These are phyloP conservation scores for Colletotrichum somersetense DNA, from an alignment of 2,329 filamentous ascomycete genomes.

Conservation along the genomic window DNA sequence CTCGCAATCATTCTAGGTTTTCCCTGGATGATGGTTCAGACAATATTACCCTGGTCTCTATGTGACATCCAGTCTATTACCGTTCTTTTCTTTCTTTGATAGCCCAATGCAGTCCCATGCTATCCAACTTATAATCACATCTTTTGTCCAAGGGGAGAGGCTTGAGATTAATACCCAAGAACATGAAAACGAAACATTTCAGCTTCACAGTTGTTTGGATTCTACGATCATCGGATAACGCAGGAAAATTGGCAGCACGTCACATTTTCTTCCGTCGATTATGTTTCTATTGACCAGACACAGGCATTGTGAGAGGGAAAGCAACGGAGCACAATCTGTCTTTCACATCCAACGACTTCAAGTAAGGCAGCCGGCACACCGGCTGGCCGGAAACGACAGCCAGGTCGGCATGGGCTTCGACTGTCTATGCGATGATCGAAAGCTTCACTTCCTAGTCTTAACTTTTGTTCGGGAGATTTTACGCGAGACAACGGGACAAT, in stretches of 20 bases:
- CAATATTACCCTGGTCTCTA: not conserved
- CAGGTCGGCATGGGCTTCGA: too few relatives aligned
- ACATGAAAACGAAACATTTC: constrained; percentile 1
- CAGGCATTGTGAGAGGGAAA: not conserved
- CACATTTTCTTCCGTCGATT: not conserved
- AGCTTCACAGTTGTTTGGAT: not conserved
- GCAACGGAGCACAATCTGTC: not conserved
- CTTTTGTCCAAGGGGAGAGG: not conserved
- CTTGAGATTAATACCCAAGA: not conserved
- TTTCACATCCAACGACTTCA: not conserved
- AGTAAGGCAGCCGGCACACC: not conserved
- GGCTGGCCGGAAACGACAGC: constrained; percentile 8
- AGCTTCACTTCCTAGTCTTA: constrained; percentile 7
- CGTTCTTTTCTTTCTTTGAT: not conserved
- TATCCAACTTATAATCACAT: too few relatives aligned
- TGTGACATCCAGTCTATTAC: too few relatives aligned
- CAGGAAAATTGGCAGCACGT: not conserved
- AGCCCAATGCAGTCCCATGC: not conserved
- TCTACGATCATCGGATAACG: not conserved
- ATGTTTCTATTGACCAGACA: not conserved
- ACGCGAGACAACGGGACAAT: not conserved
- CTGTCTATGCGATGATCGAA: not conserved
- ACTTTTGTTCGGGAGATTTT: not conserved
- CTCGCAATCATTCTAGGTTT: not conserved
- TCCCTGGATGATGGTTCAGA: not conserved